Base-by-base conservation (phyloP, 1,284 basidiomycete species). In the Tilletia setariae region DNA sequence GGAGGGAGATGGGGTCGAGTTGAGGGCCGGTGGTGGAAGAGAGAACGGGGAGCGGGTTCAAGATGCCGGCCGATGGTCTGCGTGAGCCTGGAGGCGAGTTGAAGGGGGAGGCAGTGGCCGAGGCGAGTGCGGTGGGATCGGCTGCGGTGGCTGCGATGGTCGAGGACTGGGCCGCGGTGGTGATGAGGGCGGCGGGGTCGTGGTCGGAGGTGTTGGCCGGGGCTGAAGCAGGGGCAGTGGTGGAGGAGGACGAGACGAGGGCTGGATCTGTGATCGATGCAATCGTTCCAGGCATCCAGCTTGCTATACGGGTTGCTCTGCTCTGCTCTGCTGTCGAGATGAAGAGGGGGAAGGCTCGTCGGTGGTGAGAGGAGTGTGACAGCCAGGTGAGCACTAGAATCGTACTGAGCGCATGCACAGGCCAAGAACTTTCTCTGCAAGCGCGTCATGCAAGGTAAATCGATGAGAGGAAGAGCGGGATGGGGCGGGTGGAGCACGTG, bases 231-330 rank as follows among this genome's bases (percentile, higher is more conserved):
- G 30, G 1, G 11, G 42, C 23, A 44, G 42, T 63, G 56, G 56
- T 35, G 28, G 56, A 8, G 30, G 56, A 8, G 28, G 56, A 61
- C 21, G 56, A 61, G 68, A 74, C 71, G n/a, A 74, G 66, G 40
- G 66, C 64, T 11, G 73, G 73, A 65, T 73, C 74, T 4, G 74
- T 75, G 65, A 70, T 75, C 35, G 74, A 68, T 23, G 74, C 67
- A 59, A 72, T 75, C 51, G 74, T 73, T 42, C 70, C 70, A 64
- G 74, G 73, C 73, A 74, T 74, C 2, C 35, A 40, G 35, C 4
- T 40, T 4, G 4, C 35, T 40, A 11, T n/a, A 11, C 35, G 11
- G 35, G 35, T 40, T 40, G 35, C 35, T 40, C 6, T 40, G n/a
- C n/a, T n/a, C n/a, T n/a, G n/a, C n/a, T n/a, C n/a, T n/a, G n/a